These are phyloP conservation scores for Sonneratia alba DNA, from an alignment of 345 rosid species.

Conservation along the genomic window DNA sequence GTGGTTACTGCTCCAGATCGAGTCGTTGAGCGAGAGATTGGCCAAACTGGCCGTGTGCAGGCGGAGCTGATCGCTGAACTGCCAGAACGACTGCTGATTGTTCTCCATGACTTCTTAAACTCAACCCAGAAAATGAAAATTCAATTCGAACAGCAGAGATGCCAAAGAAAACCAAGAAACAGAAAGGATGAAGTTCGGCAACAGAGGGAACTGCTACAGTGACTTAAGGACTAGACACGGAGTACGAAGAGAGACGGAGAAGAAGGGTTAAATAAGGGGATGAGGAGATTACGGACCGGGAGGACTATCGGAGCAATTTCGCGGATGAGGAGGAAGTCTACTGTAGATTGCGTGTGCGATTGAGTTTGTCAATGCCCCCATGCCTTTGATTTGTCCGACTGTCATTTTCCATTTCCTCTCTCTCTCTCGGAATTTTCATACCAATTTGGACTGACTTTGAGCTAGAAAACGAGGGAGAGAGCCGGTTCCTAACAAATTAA, in stretches of 20 bases:
- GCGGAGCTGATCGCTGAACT: slow-evolving; percentile 90
- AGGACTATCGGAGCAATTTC: neutral
- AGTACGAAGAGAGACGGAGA: neutral
- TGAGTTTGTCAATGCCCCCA: slow-evolving; percentile 1
- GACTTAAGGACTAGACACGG: neutral
- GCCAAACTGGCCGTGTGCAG: slow-evolving; percentile 49
- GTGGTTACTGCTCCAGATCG: slow-evolving; percentile 75
- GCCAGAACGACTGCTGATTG: slow-evolving; percentile 86
- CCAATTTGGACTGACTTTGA: neutral
- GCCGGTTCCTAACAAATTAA: too few species aligned
- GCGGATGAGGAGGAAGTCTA: neutral
- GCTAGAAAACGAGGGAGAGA: neutral
- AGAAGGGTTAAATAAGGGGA: neutral
- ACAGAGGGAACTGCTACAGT: too few species aligned
- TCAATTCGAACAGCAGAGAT: neutral
- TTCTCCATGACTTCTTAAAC: slow-evolving; percentile 41
- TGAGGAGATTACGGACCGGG: neutral
- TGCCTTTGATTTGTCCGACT: neutral
- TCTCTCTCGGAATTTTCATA: neutral
- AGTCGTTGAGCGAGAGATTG: slow-evolving; percentile 79
- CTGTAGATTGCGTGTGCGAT: neutral
- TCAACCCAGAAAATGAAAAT: neutral
- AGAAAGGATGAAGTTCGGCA: neutral
- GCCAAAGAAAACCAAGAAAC: neutral
- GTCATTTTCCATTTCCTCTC: neutral